Percentiles rank a stretch among this genome's conserved stretches.
Conservation (phyloP, 257 asterid species). For the Solanum pimpinellifolium region DNA sequence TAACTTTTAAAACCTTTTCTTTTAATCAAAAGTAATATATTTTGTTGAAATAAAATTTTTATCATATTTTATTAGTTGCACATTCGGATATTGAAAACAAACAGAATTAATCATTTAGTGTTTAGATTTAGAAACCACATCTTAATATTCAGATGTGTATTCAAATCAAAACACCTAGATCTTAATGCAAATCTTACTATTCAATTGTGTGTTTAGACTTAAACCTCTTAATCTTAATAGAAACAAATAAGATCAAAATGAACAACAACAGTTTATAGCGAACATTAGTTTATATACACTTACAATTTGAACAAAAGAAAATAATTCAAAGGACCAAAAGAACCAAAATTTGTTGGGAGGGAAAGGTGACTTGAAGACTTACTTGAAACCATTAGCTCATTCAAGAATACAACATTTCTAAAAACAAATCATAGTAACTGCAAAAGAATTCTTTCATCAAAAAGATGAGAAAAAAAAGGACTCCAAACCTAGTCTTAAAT, state of each 20-base stretch:
- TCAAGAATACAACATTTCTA: neutral
- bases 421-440: neutral
- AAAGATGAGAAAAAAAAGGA: neutral
- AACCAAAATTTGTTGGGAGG: neutral
- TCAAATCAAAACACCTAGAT: too few species aligned
- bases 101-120: too few species aligned
- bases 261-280: neutral
- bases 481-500: constrained; percentile 13
- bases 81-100: too few species aligned
- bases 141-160: too few species aligned
- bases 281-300: neutral
- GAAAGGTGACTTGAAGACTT: neutral
- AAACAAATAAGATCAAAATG: neutral
- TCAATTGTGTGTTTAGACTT: too few species aligned
- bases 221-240: too few species aligned
- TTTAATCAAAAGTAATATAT: too few species aligned
- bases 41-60: too few species aligned
- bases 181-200: too few species aligned
- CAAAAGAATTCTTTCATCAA: constrained; percentile 11
- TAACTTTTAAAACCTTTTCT: too few species aligned
- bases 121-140: too few species aligned
- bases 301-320: neutral
- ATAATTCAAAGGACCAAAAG: neutral
- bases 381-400: neutral
- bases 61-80: too few species aligned